Evolutionary conservation across 495 filamentous ascomycete species (phyloP).

Genomic region (Aspergillus mulundensis): DNA sequence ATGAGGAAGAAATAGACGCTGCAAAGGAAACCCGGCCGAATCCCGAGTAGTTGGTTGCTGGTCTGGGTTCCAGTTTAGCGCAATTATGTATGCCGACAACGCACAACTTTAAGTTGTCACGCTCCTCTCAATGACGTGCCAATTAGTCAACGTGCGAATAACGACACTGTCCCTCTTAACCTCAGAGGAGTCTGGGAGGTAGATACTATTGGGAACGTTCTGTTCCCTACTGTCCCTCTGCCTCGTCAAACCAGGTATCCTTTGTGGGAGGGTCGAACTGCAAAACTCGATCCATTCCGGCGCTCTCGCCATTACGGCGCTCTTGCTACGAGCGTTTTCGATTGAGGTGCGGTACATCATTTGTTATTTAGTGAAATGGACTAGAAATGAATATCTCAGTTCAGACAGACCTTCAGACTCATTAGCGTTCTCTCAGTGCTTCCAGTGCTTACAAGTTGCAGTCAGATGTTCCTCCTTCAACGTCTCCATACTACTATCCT

Average conservation of each 20-base stretch:
- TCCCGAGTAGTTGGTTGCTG: neutral
- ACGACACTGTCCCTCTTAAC: constrained; percentile 45
- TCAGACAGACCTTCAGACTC: too few relatives aligned
- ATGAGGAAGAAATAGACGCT: constrained; percentile 61
- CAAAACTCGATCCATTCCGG: constrained; percentile 20
- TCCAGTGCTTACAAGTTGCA: neutral
- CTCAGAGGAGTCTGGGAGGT: constrained; percentile 28
- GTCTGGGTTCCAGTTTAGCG: neutral
- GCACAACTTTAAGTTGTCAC: constrained; percentile 97
- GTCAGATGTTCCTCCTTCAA: neutral
- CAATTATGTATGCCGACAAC: neutral
- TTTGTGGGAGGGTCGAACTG: constrained; percentile 38
- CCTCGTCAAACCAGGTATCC: constrained; percentile 31
- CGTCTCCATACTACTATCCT: neutral
- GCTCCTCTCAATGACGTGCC: constrained; percentile 69
- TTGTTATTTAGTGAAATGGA: constrained; percentile 10
- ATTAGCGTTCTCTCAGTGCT: neutral
- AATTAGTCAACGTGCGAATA: constrained; percentile 97
- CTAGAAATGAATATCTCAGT: neutral
- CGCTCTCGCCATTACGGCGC: neutral
- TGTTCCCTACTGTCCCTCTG: constrained; percentile 34
- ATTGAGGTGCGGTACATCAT: constrained; percentile 37
- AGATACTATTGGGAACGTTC: constrained; percentile 31
- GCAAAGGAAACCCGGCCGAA: constrained; percentile 7
- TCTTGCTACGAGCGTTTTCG: constrained; percentile 27